phyloP scores from a whole-genome alignment of 2,329 filamentous ascomycete genomes.

The Colletotrichum shisoi region DNA sequence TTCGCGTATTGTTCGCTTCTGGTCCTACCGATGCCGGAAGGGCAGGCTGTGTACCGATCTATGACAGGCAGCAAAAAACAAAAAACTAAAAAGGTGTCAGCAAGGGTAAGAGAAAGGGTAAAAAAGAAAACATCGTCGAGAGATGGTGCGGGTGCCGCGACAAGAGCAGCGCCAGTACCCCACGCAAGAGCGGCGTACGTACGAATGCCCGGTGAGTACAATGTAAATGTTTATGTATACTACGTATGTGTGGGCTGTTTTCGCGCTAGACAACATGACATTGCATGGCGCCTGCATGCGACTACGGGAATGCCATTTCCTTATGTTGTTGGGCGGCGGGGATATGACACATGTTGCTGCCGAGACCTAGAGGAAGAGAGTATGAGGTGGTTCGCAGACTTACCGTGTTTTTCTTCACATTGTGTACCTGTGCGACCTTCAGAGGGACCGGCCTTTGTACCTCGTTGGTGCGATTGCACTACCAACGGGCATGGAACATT shows the following conservation, averaged over 20 bases:
- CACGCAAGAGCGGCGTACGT: constrained; percentile 3
- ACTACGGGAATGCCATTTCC: constrained; percentile 10
- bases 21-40: neutral
- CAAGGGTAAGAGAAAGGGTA: neutral
- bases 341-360: neutral
- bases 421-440: too few species aligned
- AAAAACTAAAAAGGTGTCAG: too few species aligned
- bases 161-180: constrained; percentile 3
- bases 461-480: neutral
- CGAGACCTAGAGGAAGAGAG: neutral
- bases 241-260: neutral
- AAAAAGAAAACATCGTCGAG: constrained; percentile 18
- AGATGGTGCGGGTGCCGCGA: constrained; percentile 1
- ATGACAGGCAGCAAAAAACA: constrained; percentile 8
- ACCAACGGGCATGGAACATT: constrained; percentile 11
- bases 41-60: neutral
- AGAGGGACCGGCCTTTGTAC: too few species aligned
- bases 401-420: too few species aligned
- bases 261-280: constrained; percentile 10
- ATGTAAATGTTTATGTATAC: neutral
- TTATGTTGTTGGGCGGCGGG: constrained; percentile 2
- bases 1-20: neutral
- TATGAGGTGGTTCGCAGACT: neutral
- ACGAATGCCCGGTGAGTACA: too few species aligned
- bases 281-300: constrained; percentile 24